Evolutionary conservation across 768 basidiomycete genomes (phyloP), one percentile per base, ranked within the genome.

Genomic region (Sarcodon sp.): DNA sequence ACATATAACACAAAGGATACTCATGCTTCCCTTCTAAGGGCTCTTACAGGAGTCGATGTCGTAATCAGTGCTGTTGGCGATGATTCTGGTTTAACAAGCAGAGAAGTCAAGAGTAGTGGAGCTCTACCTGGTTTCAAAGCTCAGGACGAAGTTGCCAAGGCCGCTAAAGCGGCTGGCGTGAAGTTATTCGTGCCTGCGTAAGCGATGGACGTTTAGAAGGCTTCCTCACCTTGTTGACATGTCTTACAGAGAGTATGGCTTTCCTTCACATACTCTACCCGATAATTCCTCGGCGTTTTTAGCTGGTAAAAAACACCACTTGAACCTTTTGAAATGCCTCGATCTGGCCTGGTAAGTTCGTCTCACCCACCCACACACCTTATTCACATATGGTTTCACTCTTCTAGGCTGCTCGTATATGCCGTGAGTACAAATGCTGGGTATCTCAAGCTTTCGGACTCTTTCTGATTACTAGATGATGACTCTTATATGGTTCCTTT

Each of bases 71-170:
- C 39, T 27, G 39, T 41, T 15, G 39, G 39, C 39, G 39, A 41
- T 11, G 39, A 41, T 13, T 41, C 39, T 2, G 39, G 39, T 4
- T 41, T 41, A 27, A 41, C 16, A 2, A 8, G 39, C 27, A 41
- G 13, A 27, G 39, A 41, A 16, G 39, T 41, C 39, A 41, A 13
- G 39, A 16, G 7, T 8, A 41, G 15, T 13, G 39, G 16, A 13
- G 39, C 15, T 9, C 39, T 41, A 13, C 39, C 39, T 1, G 39
- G 39, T 41, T 41, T 41, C 13, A 41, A 27, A 53, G 71, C 75
- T 2, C 69, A 74, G 57, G 72, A 73, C 50, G 73, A 72, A 45
- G 69, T 67, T 32, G 75, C 75, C 0, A 75, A 73, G 51, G 76
- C 74, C 5, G 69, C 68, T 10, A 64, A 73, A 43, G 66, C 65